Conservation (phyloP, 2,329 filamentous ascomycete genomes). For the Cryphonectria nitschkei region DNA sequence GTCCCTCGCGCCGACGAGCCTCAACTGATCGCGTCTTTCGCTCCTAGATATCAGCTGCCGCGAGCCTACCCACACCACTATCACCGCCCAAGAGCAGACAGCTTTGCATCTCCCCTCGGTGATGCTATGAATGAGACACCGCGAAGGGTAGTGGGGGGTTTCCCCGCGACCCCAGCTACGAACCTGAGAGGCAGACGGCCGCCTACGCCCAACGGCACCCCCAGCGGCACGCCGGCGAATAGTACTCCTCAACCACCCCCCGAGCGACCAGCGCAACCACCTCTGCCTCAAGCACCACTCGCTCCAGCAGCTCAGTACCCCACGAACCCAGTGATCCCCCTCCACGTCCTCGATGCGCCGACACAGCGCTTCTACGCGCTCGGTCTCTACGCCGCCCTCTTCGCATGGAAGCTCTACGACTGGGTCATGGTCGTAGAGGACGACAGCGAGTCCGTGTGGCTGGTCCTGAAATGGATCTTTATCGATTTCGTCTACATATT, state of each 20-base stretch:
- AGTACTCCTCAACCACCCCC: slow-evolving; percentile 9
- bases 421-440: slow-evolving; percentile 78
- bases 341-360: slow-evolving; percentile 82
- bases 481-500: slow-evolving; percentile 89
- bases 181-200: slow-evolving; percentile 29
- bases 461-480: slow-evolving; percentile 91
- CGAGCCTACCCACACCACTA: slow-evolving; percentile 23
- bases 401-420: slow-evolving; percentile 87
- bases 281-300: slow-evolving; percentile 43
- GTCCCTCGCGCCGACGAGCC: neutral
- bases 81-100: slow-evolving; percentile 7
- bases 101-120: slow-evolving; percentile 15
- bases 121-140: slow-evolving; percentile 30
- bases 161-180: slow-evolving; percentile 29
- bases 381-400: slow-evolving; percentile 74
- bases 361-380: slow-evolving; percentile 87
- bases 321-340: slow-evolving; percentile 72
- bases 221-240: neutral
- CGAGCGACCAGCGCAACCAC: slow-evolving; percentile 8
- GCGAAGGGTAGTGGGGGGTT: slow-evolving; percentile 28
- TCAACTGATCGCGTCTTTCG: slow-evolving; percentile 10
- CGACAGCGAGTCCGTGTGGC: slow-evolving; percentile 82
- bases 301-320: slow-evolving; percentile 46
- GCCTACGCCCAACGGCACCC: slow-evolving; percentile 21
- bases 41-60: slow-evolving; percentile 28